These are phyloP conservation scores for Bolboschoenoplectus hybrid DNA, from an alignment of 202 grass and related monocot genomes.

Conservation along the genomic window DNA sequence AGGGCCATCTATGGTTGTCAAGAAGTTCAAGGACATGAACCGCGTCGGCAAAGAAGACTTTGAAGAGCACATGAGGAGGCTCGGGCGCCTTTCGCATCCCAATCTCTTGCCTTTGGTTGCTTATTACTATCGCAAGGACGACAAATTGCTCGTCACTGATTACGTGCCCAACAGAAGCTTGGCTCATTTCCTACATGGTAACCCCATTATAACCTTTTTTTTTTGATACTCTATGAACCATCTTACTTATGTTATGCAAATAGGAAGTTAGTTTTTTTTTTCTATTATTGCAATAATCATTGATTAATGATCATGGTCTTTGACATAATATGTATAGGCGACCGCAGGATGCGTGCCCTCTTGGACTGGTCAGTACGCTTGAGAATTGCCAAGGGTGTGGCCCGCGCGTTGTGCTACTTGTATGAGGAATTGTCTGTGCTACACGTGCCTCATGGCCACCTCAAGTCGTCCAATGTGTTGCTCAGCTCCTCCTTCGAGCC, in stretches of 20 bases:
- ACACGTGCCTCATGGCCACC: slow-evolving; percentile 83
- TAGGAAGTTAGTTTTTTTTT: too few relatives aligned
- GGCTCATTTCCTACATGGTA: slow-evolving; percentile 57
- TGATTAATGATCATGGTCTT: not conserved
- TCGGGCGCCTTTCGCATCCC: slow-evolving; percentile 71
- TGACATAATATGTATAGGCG: slow-evolving; percentile 29
- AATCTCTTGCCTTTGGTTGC: slow-evolving; percentile 84
- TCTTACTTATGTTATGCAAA: too few relatives aligned
- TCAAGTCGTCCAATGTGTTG: slow-evolving; percentile 88
- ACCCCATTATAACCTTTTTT: not conserved
- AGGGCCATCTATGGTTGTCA: slow-evolving; percentile 69
- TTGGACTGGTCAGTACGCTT: slow-evolving; percentile 64
- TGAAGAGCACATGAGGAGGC: slow-evolving; percentile 93
- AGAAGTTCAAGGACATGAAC: slow-evolving; percentile 97
- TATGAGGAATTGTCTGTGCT: slow-evolving; percentile 89
- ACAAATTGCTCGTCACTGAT: slow-evolving; percentile 84
- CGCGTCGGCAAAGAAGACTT: slow-evolving; percentile 73
- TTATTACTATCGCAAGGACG: slow-evolving; percentile 96
- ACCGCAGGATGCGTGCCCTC: slow-evolving; percentile 39
- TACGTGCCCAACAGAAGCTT: slow-evolving; percentile 73
- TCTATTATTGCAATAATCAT: too few relatives aligned
- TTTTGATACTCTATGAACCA: too few relatives aligned
- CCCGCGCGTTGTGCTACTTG: slow-evolving; percentile 56
- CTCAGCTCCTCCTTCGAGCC: slow-evolving; percentile 55
- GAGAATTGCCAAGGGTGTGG: slow-evolving; percentile 72